A percentile compares a stretch with the other conserved stretches of the same genome.
These are phyloP conservation scores for Excoecaria agallocha DNA, from an alignment of 345 rosid genomes.

Conservation along the genomic window DNA sequence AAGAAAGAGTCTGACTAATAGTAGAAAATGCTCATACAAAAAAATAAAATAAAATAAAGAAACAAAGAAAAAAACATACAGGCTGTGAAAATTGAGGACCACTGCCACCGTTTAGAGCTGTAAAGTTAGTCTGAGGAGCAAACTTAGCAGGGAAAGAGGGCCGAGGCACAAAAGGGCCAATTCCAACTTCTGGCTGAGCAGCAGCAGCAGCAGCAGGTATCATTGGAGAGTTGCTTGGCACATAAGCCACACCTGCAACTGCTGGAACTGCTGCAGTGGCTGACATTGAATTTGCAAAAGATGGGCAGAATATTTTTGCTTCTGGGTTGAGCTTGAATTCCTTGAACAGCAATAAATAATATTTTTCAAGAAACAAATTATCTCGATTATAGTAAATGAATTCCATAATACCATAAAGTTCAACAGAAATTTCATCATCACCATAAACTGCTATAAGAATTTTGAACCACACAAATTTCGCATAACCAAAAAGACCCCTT, in stretches of 20 bases:
- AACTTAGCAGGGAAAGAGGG: constrained; percentile 53
- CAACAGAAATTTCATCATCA: background rate
- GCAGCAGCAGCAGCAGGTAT: constrained; percentile 46
- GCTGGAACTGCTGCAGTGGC: constrained; percentile 42
- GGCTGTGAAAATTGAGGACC: constrained; percentile 51
- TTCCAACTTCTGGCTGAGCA: constrained; percentile 54
- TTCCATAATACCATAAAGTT: background rate
- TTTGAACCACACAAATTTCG: background rate
- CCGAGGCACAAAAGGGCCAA: constrained; percentile 47
- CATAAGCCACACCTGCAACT: constrained; percentile 45
- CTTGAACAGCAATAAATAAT: constrained; percentile 31
- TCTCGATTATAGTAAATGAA: constrained; percentile 5
- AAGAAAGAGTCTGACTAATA: background rate
- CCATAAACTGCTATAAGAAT: background rate
- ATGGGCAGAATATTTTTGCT: constrained; percentile 77
- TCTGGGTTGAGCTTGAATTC: constrained; percentile 87
- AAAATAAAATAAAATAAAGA: background rate
- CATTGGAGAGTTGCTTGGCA: constrained; percentile 48
- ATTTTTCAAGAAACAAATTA: background rate
- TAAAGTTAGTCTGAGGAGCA: constrained; percentile 46
- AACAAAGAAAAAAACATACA: constrained; percentile 39
- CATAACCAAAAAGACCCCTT: background rate
- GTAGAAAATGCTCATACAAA: background rate
- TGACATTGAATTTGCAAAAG: constrained; percentile 46
- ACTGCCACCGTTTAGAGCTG: constrained; percentile 44